These are phyloP conservation scores for Dactylella cylindrospora DNA, from an alignment of 2,329 filamentous ascomycete species.

Conservation along the genomic window DNA sequence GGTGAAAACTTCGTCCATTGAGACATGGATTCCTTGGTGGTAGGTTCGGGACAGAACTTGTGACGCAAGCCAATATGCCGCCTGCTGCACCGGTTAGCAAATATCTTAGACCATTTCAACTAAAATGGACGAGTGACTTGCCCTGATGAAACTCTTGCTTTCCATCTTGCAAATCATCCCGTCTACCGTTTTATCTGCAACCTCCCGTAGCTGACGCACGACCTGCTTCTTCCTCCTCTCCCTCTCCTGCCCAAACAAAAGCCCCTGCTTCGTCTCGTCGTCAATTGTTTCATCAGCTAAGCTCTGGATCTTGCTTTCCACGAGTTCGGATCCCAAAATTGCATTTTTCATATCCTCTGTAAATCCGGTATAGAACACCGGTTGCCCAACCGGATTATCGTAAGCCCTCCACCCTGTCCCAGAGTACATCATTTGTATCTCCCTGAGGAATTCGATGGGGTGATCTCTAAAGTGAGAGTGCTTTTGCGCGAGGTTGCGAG, in stretches of 20 bases:
- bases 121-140: conserved; percentile 8
- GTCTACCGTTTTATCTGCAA: conserved; percentile 83
- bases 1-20: conserved; percentile 85
- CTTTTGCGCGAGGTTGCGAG: conserved; percentile 15
- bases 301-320: conserved; percentile 27
- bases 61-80: conserved; percentile 84
- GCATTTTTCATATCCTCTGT: conserved; percentile 81
- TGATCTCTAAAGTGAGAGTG: conserved; percentile 54
- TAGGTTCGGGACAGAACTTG: conserved; percentile 91
- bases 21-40: conserved; percentile 95
- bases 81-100: conserved; percentile 49
- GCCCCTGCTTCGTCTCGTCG: conserved; percentile 74
- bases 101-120: background rate
- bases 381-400: conserved; percentile 84
- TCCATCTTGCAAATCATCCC: conserved; percentile 99
- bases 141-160: conserved; percentile 83
- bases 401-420: conserved; percentile 95
- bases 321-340: conserved; percentile 70
- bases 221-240: conserved; percentile 65
- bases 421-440: conserved; percentile 89
- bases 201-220: conserved; percentile 71
- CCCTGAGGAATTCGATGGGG: conserved; percentile 78
- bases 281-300: conserved; percentile 72
- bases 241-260: conserved; percentile 60
- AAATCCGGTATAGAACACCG: conserved; percentile 90